These are phyloP conservation scores for Blastobotrys terrestris DNA, from an alignment of 805 yeast genomes.

Conservation along the genomic window DNA sequence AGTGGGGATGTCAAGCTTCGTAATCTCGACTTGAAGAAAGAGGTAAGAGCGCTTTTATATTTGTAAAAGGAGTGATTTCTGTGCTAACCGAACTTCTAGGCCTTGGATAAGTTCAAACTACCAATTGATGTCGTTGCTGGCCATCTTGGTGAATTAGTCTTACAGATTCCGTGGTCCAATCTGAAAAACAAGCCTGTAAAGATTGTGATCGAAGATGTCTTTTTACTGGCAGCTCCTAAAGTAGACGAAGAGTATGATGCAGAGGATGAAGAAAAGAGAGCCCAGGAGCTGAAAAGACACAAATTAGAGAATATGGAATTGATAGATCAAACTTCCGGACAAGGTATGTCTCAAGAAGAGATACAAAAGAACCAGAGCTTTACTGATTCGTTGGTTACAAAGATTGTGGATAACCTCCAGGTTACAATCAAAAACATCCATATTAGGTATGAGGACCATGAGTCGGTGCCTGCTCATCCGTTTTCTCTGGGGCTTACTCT, in stretches of 20 bases:
- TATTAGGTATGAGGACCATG: conserved; percentile 80
- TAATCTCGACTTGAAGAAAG: conserved; percentile 74
- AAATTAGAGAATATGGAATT: conserved; percentile 60
- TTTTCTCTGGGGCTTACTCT: conserved; percentile 79
- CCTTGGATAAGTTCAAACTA: conserved; percentile 75
- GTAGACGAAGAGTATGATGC: conserved; percentile 50
- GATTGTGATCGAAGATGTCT: conserved; percentile 79
- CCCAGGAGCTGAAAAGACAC: conserved; percentile 60
- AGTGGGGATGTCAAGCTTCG: conserved; percentile 88
- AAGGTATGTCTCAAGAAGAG: conserved; percentile 28
- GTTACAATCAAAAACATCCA: conserved; percentile 88
- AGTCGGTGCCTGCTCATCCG: conserved; percentile 59
- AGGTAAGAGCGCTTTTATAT: conserved; percentile 31
- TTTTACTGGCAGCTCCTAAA: conserved; percentile 72
- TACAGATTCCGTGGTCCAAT: conserved; percentile 96
- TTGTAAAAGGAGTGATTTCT: not conserved
- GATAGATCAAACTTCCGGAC: conserved; percentile 37
- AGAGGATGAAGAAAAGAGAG: conserved; percentile 51
- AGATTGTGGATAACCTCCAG: conserved; percentile 88
- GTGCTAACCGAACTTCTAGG: conserved; percentile 28
- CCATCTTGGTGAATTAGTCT: conserved; percentile 77
- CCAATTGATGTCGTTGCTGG: conserved; percentile 90
- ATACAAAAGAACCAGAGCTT: conserved; percentile 64
- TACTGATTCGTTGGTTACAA: conserved; percentile 79
- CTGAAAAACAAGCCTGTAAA: conserved; percentile 89